Percentiles rank a stretch among this genome's conserved stretches.
Conservation (phyloP, 768 basidiomycete species). For the Pisolithus albus region DNA sequence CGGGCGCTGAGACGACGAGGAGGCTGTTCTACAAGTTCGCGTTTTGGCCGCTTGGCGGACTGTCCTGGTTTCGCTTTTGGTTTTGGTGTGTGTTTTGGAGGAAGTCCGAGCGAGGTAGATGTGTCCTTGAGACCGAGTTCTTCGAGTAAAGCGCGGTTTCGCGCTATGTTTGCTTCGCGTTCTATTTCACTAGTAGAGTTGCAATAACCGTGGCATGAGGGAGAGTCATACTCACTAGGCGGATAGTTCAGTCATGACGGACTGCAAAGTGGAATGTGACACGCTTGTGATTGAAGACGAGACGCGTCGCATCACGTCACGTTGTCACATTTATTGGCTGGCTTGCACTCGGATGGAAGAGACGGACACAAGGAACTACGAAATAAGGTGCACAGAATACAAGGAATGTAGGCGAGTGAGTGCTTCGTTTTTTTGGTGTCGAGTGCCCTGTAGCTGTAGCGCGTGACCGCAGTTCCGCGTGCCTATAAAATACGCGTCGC, state of each 20-base stretch:
- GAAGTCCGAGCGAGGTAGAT: slow-evolving; percentile 40
- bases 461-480: neutral
- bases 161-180: slow-evolving; percentile 74
- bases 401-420: too few relatives aligned
- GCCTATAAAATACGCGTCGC: neutral
- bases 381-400: too few relatives aligned
- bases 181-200: slow-evolving; percentile 48
- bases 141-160: slow-evolving; percentile 69
- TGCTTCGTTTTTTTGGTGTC: too few relatives aligned
- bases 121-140: slow-evolving; percentile 62
- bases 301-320: slow-evolving; percentile 29
- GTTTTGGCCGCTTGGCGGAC: slow-evolving; percentile 48
- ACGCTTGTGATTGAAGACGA: slow-evolving; percentile 1
- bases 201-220: neutral
- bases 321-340: slow-evolving; percentile 11
- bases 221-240: slow-evolving; percentile 39
- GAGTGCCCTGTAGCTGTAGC: neutral
- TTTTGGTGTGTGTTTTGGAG: slow-evolving; percentile 33
- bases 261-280: neutral
- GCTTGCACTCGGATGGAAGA: too few relatives aligned
- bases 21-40: slow-evolving; percentile 34
- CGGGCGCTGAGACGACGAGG: slow-evolving; percentile 67
- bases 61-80: slow-evolving; percentile 56
- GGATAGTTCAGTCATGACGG: slow-evolving; percentile 38
- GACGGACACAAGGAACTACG: too few relatives aligned